Percentiles rank a stretch among this genome's conserved stretches.
Evolutionary conservation across 331 rosid species (phyloP).

Genomic region (Ulmus americana): DNA sequence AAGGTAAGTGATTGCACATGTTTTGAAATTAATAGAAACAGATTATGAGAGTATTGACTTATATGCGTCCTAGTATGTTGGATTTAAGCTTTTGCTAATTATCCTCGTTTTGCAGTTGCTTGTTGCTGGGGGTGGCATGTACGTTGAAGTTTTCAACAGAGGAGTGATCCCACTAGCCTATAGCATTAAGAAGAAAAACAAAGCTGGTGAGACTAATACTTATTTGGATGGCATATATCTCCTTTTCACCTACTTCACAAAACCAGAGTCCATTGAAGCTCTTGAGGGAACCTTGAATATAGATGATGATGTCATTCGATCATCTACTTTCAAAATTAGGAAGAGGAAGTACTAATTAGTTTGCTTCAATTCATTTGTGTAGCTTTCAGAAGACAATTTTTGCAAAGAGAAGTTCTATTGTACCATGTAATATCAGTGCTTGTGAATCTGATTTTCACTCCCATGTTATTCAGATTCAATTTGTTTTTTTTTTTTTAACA

Average conservation of each 20-base stretch:
- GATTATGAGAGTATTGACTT: neutral
- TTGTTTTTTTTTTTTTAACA: slow-evolving; percentile 24
- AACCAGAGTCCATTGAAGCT: slow-evolving; percentile 52
- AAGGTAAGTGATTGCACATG: neutral
- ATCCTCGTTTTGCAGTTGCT: slow-evolving; percentile 51
- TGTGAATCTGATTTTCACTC: neutral
- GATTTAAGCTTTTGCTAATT: slow-evolving; percentile 10
- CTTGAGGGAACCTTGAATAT: slow-evolving; percentile 47
- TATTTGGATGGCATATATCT: slow-evolving; percentile 88
- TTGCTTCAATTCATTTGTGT: slow-evolving; percentile 14
- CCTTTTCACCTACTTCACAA: slow-evolving; percentile 73
- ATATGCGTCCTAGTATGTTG: neutral
- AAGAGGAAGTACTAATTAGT: slow-evolving; percentile 58
- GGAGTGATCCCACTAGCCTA: slow-evolving; percentile 81
- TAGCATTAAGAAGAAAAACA: slow-evolving; percentile 69
- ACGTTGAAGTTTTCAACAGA: slow-evolving; percentile 83
- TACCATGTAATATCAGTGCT: slow-evolving; percentile 10
- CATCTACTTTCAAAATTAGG: slow-evolving; percentile 60
- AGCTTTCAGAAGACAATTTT: slow-evolving; percentile 10
- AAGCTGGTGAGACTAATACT: slow-evolving; percentile 74
- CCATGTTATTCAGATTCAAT: slow-evolving; percentile 10
- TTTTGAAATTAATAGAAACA: neutral
- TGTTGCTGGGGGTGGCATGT: slow-evolving; percentile 99
- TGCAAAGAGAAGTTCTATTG: slow-evolving; percentile 14
- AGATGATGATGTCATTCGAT: slow-evolving; percentile 70